Evolutionary conservation across 2,329 filamentous ascomycete species (phyloP).

Genomic region (Talaromyces verruculosus): DNA sequence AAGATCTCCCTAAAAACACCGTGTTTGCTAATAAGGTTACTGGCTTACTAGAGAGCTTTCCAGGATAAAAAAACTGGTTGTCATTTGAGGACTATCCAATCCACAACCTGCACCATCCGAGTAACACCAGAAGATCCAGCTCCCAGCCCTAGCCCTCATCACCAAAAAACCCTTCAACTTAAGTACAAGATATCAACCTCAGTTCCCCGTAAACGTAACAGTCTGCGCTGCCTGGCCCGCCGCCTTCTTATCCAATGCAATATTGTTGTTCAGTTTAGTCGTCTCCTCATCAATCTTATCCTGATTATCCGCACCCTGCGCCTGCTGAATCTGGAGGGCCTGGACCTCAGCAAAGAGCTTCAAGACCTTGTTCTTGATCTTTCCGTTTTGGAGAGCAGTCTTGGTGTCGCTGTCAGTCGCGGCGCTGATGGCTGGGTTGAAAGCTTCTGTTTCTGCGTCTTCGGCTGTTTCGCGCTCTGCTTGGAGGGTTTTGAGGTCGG

Average conservation of each 20-base stretch:
- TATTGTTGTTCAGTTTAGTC: background rate
- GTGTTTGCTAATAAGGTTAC: background rate
- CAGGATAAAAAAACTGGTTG: background rate
- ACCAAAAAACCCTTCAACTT: background rate
- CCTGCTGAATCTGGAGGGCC: background rate
- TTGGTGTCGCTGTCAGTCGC: background rate
- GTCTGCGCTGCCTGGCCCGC: background rate
- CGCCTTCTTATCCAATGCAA: background rate
- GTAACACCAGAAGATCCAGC: background rate
- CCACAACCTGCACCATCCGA: background rate
- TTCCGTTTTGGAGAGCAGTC: background rate
- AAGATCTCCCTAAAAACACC: background rate
- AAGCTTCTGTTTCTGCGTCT: background rate
- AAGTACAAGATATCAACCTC: background rate
- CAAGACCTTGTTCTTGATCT: background rate
- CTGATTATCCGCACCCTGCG: background rate
- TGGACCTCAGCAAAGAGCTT: background rate
- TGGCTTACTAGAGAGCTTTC: background rate
- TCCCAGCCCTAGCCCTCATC: background rate
- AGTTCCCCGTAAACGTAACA: background rate
- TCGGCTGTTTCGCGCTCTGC: slow-evolving; percentile 2
- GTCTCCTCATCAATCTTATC: background rate
- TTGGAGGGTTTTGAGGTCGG: background rate
- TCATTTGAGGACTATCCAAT: background rate
- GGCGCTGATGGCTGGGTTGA: background rate